Percentiles rank a stretch among this genome's conserved stretches.
These are phyloP conservation scores for Penicillium parvum DNA, from an alignment of 495 filamentous ascomycete species.

Conservation along the genomic window DNA sequence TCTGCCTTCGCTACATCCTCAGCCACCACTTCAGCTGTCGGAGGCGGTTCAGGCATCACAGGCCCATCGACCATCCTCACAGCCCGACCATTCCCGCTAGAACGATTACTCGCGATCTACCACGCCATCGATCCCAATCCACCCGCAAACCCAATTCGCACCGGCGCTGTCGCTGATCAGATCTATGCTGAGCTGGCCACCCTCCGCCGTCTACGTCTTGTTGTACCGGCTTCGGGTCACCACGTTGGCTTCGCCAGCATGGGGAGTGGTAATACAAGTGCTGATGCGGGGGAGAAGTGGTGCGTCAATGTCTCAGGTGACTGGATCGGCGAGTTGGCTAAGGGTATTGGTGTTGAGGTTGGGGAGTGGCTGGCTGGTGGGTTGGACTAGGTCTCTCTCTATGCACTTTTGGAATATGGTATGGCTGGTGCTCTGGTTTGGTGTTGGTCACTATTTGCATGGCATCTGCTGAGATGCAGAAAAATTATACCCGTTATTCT, in stretches of 20 bases:
- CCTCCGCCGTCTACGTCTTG: slow-evolving; percentile 68
- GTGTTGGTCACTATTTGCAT: slow-evolving; percentile 6
- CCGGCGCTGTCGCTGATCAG: slow-evolving; percentile 50
- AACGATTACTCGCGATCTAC: slow-evolving; percentile 85
- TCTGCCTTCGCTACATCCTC: slow-evolving; percentile 39
- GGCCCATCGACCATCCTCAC: slow-evolving; percentile 71
- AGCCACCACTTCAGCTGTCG: slow-evolving; percentile 35
- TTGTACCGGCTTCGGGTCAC: slow-evolving; percentile 55
- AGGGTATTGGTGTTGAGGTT: slow-evolving; percentile 45
- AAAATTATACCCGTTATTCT: slow-evolving; percentile 19
- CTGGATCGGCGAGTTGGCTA: slow-evolving; percentile 46
- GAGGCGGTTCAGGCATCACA: slow-evolving; percentile 42
- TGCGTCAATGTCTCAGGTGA: slow-evolving; percentile 46
- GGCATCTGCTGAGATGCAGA: neutral
- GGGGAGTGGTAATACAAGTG: slow-evolving; percentile 36
- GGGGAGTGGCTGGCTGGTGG: slow-evolving; percentile 47
- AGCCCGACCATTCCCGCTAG: slow-evolving; percentile 74
- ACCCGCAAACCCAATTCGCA: slow-evolving; percentile 46
- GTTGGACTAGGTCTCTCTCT: slow-evolving; percentile 27
- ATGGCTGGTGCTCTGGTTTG: slow-evolving; percentile 1
- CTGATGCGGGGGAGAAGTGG: slow-evolving; percentile 44
- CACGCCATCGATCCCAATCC: slow-evolving; percentile 69
- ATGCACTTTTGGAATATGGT: neutral
- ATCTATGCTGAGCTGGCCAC: slow-evolving; percentile 73
- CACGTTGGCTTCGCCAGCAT: slow-evolving; percentile 30